phyloP scores from a whole-genome alignment of 2,329 filamentous ascomycete species.

The Xylaria sp. region DNA sequence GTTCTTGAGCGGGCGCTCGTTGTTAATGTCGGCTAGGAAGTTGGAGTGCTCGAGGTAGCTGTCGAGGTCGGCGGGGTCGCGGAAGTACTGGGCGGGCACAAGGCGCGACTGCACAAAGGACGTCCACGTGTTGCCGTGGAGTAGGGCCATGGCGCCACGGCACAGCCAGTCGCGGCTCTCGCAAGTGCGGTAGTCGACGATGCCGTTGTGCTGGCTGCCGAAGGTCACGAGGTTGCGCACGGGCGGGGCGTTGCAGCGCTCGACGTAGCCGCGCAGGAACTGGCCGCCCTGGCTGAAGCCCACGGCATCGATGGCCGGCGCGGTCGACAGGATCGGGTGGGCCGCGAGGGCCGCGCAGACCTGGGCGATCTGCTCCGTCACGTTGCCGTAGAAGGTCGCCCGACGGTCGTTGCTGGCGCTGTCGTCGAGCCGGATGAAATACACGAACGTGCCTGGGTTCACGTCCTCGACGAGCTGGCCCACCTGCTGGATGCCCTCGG shows the following conservation, averaged over 20 bases:
- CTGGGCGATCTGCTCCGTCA: conserved; percentile 78
- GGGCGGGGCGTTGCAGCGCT: conserved; percentile 83
- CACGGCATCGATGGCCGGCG: conserved; percentile 86
- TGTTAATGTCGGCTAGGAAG: conserved; percentile 96
- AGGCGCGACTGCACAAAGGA: conserved; percentile 79
- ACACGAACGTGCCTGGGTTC: conserved; percentile 86
- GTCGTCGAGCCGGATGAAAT: conserved; percentile 78
- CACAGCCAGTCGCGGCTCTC: conserved; percentile 80
- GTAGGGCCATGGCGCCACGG: conserved; percentile 78
- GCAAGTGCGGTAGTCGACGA: conserved; percentile 83
- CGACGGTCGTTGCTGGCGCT: conserved; percentile 76
- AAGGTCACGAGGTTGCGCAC: conserved; percentile 87
- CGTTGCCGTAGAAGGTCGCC: conserved; percentile 91
- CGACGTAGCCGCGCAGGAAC: conserved; percentile 90
- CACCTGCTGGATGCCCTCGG: conserved; percentile 78
- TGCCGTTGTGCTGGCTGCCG: conserved; percentile 92
- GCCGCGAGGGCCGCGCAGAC: conserved; percentile 82
- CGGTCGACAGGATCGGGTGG: conserved; percentile 83
- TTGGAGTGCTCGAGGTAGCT: conserved; percentile 83
- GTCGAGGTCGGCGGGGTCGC: conserved; percentile 74
- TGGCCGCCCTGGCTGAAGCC: conserved; percentile 97
- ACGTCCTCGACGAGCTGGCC: conserved; percentile 76
- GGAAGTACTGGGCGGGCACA: conserved; percentile 96
- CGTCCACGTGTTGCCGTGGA: conserved; percentile 85
- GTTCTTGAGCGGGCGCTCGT: conserved; percentile 84